Conservation (phyloP, 805 yeast genomes). For the Kodamaea kaohsiungensis region DNA sequence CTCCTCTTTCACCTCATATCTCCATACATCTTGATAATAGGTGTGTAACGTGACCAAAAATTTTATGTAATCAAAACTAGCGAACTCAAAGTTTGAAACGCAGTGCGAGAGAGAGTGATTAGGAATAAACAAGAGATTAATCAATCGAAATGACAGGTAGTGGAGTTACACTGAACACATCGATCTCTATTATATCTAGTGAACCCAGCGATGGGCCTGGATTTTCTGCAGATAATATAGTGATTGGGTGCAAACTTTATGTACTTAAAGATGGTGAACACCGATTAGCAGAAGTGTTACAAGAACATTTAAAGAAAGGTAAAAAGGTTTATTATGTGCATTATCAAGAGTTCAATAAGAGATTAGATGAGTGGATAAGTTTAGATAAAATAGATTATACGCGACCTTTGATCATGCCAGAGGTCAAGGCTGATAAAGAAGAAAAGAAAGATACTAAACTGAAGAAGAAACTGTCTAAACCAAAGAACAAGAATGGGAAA, state of each 20-base stretch:
- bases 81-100: too few relatives aligned
- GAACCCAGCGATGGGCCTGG: conserved; percentile 1
- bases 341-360: conserved; percentile 89
- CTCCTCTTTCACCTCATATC: too few relatives aligned
- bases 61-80: too few relatives aligned
- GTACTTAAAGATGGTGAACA: conserved; percentile 79
- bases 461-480: conserved; percentile 25
- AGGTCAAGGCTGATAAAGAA: conserved; percentile 51
- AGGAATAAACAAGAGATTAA: too few relatives aligned
- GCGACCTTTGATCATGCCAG: conserved; percentile 73
- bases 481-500: conserved; percentile 20
- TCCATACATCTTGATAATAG: too few relatives aligned
- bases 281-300: conserved; percentile 82
- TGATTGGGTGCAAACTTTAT: conserved; percentile 78
- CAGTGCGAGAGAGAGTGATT: too few relatives aligned
- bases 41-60: too few relatives aligned
- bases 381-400: conserved; percentile 68
- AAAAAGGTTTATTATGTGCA: conserved; percentile 87
- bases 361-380: conserved; percentile 94
- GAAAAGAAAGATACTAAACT: conserved; percentile 36
- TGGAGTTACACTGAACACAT: conserved; percentile 2
- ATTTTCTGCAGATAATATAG: conserved; percentile 49
- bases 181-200: conserved; percentile 1
- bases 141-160: conserved; percentile 1
- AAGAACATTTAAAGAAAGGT: conserved; percentile 72